A percentile compares a stretch with the other conserved stretches of the same genome.
phyloP scores from a whole-genome alignment of 148 eudicot species.

The Nepenthes gracilis region DNA sequence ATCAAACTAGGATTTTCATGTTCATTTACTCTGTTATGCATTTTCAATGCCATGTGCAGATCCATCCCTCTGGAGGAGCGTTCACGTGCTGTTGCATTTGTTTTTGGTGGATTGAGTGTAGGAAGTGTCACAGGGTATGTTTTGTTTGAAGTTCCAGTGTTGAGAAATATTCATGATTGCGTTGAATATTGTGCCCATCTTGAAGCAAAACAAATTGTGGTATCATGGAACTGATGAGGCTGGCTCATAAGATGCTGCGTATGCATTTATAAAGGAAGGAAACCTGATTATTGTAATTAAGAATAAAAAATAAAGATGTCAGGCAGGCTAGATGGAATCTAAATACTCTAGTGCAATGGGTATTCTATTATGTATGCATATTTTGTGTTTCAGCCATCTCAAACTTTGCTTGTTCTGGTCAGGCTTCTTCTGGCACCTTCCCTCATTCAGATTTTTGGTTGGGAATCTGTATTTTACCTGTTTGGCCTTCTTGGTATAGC shows the following conservation, averaged over 20 bases:
- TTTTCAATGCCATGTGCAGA: slow-evolving; percentile 30
- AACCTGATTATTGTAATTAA: too few relatives aligned
- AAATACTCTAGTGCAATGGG: neutral
- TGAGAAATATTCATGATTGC: too few relatives aligned
- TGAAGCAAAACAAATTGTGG: neutral
- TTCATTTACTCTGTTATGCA: neutral
- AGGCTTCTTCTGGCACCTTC: slow-evolving; percentile 99
- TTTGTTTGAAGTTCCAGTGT: neutral
- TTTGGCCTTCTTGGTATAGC: slow-evolving; percentile 77
- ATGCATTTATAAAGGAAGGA: too few relatives aligned
- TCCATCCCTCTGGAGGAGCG: slow-evolving; percentile 88
- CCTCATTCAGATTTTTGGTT: slow-evolving; percentile 79
- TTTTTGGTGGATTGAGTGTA: slow-evolving; percentile 95
- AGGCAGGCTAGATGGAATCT: too few relatives aligned
- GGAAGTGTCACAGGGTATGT: slow-evolving; percentile 95
- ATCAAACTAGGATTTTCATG: neutral
- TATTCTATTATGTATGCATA: neutral
- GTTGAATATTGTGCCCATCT: neutral
- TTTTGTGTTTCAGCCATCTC: slow-evolving; percentile 2
- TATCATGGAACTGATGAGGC: too few relatives aligned
- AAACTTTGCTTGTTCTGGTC: slow-evolving; percentile 13
- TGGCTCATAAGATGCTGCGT: too few relatives aligned
- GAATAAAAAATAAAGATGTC: too few relatives aligned
- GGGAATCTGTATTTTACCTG: slow-evolving; percentile 94
- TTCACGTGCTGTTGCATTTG: slow-evolving; percentile 93